These are phyloP conservation scores for Coniferiporia weirii DNA, from an alignment of 1,284 basidiomycete genomes.

Conservation along the genomic window DNA sequence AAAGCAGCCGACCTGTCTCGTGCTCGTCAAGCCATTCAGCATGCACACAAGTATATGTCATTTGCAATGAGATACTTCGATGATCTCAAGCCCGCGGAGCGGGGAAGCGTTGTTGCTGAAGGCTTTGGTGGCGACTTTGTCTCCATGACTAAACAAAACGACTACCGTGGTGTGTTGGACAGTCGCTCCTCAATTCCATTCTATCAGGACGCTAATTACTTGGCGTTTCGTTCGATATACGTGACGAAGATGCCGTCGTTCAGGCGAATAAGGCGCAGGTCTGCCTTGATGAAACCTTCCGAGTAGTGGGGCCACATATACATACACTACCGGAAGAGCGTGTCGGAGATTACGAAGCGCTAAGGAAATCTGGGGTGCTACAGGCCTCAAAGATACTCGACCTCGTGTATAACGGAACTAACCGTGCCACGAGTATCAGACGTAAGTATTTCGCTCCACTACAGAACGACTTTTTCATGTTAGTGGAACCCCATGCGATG, in stretches of 20 bases:
- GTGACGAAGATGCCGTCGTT: neutral
- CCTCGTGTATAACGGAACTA: too few relatives aligned
- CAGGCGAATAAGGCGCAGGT: slow-evolving; percentile 15
- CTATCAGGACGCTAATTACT: neutral
- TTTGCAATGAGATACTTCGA: slow-evolving; percentile 10
- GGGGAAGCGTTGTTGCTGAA: neutral
- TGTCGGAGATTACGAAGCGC: too few relatives aligned
- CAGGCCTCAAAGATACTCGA: too few relatives aligned
- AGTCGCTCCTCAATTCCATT: neutral
- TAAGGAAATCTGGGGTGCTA: too few relatives aligned
- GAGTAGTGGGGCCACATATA: slow-evolving; percentile 6
- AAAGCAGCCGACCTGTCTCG: neutral
- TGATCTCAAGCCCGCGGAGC: slow-evolving; percentile 5
- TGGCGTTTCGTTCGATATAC: neutral
- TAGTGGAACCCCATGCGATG: too few relatives aligned
- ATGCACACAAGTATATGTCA: slow-evolving; percentile 17
- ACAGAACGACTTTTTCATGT: too few relatives aligned
- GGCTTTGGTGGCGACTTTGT: slow-evolving; percentile 6
- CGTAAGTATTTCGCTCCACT: too few relatives aligned
- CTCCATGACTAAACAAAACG: slow-evolving; percentile 11
- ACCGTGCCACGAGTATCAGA: too few relatives aligned
- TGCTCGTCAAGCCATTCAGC: slow-evolving; percentile 15
- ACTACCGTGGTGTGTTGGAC: slow-evolving; percentile 15
- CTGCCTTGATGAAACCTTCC: slow-evolving; percentile 17
- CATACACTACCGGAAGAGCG: slow-evolving; percentile 1